Evolutionary conservation across 345 rosid species (phyloP), one percentile per base, ranked within the genome.

Genomic region (Barbarea vulgaris): DNA sequence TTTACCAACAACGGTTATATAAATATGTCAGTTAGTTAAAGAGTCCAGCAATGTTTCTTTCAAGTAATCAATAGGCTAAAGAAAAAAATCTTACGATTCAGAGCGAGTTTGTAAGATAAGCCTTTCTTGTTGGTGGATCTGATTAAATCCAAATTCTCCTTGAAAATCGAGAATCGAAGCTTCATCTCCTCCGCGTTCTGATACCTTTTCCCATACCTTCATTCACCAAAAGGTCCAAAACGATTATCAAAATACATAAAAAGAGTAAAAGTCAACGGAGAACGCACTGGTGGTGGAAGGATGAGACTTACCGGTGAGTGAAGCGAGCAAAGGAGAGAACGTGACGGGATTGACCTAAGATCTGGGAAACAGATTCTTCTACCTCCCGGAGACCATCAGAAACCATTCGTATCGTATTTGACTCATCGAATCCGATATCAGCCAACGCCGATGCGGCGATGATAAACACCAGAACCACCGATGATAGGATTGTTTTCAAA

Each of bases 261-360:
- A 41, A 25, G 15, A 19, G 3, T 28, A 4, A 36, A 55, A 59
- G 53, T 25, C 52, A 66, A 31, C 55, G 11, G 50, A 3, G 54
- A 17, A 34, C n/a, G 13, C 22, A 27, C 3, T 33, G 7, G 44
- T 31, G 15, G n/a, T 27, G 48, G 15, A 27, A 37, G 22, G 25
- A 48, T 11, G 9, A 1, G 9, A 61, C 60, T 57, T 28, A 93
- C 97, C 84, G 84, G 85, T 77, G 74, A 74, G 89, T 85, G 70
- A 94, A 94, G 64, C 97, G 92, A 11, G 93, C 90, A 67, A 91
- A 90, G 60, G 88, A 80, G 84, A 85, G 56, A 68, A 86, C 93
- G 25, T 64, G 85, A 9, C 87, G 86, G 14, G 87, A 59, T 30
- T 71, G 77, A 34, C 97, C 97, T 84, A 94, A 51, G 77, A 82